A percentile compares a stretch with the other conserved stretches of the same genome.
Evolutionary conservation across 805 yeast species (phyloP).

Genomic region (Komagataella kurtzmanii): DNA sequence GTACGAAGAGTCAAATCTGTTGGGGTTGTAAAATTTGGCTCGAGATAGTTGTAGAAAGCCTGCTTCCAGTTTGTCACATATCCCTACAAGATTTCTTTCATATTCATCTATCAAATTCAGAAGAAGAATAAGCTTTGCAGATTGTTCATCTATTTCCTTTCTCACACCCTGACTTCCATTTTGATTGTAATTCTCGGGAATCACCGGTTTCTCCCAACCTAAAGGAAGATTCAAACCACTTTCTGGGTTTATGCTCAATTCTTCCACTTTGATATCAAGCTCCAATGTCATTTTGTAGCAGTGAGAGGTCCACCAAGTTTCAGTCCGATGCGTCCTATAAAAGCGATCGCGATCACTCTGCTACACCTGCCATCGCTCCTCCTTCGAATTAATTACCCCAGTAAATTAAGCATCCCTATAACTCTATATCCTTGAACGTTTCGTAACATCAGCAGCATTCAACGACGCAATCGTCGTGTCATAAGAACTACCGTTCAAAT

Average conservation of each 20-base stretch:
- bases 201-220: background rate
- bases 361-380: background rate
- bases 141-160: background rate
- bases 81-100: slow-evolving; percentile 12
- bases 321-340: background rate
- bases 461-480: background rate
- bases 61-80: slow-evolving; percentile 13
- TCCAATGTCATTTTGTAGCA: background rate
- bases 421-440: background rate
- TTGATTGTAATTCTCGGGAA: background rate
- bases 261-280: background rate
- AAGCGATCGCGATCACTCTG: background rate
- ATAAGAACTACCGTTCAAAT: background rate
- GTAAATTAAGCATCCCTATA: background rate
- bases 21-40: slow-evolving; percentile 21
- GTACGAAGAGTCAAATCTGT: slow-evolving; percentile 6
- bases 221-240: background rate
- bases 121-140: slow-evolving; percentile 6
- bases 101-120: slow-evolving; percentile 21
- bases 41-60: slow-evolving; percentile 27
- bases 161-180: background rate
- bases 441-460: background rate
- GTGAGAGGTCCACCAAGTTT: background rate
- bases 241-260: background rate
- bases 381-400: slow-evolving; percentile 1